phyloP scores from a whole-genome alignment of 78 protist genomes.

The Dictyostelium capitatum region DNA sequence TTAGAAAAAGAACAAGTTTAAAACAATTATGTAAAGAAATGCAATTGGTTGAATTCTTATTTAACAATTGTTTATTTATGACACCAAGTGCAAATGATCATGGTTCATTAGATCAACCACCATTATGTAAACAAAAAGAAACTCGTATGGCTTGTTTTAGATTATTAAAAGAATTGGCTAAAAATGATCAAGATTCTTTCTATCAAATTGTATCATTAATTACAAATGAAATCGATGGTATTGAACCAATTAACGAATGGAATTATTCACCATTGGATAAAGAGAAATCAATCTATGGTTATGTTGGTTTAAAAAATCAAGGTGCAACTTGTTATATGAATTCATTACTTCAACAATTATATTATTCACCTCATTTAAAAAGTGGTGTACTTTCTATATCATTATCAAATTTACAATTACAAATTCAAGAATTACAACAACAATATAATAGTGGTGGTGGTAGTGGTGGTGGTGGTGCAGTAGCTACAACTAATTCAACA shows the following conservation, averaged over 20 bases:
- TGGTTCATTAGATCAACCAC: constrained; percentile 33
- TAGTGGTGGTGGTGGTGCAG: no score
- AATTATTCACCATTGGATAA: constrained; percentile 71
- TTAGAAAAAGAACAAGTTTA: constrained; percentile 42
- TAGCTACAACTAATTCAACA: neutral
- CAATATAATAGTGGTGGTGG: constrained; percentile 6
- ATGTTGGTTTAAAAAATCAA: constrained; percentile 90
- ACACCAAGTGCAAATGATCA: constrained; percentile 72
- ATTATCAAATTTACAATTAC: neutral
- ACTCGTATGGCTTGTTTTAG: constrained; percentile 53
- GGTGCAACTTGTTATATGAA: constrained; percentile 96
- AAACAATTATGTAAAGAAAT: constrained; percentile 58
- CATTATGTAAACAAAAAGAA: constrained; percentile 58
- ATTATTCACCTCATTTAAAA: constrained; percentile 53
- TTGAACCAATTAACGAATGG: constrained; percentile 68
- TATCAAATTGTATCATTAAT: constrained; percentile 15
- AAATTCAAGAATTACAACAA: constrained; percentile 14
- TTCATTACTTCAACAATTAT: constrained; percentile 89
- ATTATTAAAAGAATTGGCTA: constrained; percentile 48
- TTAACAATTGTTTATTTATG: constrained; percentile 56
- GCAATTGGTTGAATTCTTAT: constrained; percentile 20
- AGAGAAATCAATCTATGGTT: constrained; percentile 83
- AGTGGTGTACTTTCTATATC: constrained; percentile 15
- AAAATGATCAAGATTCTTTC: constrained; percentile 45
- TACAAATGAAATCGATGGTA: constrained; percentile 39